Base-by-base conservation (phyloP, 371 early-diverging fungal genomes). In the Gilbertella persicaria region DNA sequence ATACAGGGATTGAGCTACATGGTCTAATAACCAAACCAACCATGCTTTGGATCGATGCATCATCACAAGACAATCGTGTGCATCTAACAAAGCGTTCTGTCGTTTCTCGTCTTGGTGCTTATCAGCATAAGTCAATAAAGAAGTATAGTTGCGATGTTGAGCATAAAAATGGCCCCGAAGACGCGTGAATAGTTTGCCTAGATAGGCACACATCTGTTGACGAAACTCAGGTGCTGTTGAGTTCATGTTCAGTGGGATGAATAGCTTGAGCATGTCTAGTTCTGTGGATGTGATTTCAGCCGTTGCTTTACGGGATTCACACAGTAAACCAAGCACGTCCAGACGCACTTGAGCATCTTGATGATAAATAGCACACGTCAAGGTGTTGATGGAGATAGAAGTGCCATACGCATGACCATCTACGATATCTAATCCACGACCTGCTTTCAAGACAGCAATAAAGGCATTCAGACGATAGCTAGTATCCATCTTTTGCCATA, bases 251-350 rank as follows among this genome's bases (percentile, higher is more conserved):
- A 86, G 78, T 0, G 82, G 80, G 9, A 91, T 64, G 38, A 89
- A 83, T 21, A 72, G 58, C 39, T 73, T 72, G 7, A 90, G 39
- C 55, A 89, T 67, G 1, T 75, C 71, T 24, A 80, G 51, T 55
- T 92, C 91, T 16, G 68, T 63, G 9, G 55, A 50, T 6, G 80
- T 80, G 5, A 88, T 71, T n/a, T 76, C 77, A 7, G 84, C 75
- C 0, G 86, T 83, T 4, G 82, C 75, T 29, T 87, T 84, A 30
- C 83, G 75, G 0, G 91, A 82, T 50, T 92, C 92, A 56, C 93
- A 90, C 9, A 94, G 62, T 4, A 95, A 69, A 4, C 90, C 92
- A 38, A 93, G 70, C 0, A 88, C 86, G 52, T 95, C 94, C 23
- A 85, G 73, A 7, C 95, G 85, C n/a, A 93, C 84, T 25, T 84